Evolutionary conservation across 257 asterid genomes (phyloP), one percentile per base, ranked within the genome.

Genomic region (Haberlea rhodopensis): DNA sequence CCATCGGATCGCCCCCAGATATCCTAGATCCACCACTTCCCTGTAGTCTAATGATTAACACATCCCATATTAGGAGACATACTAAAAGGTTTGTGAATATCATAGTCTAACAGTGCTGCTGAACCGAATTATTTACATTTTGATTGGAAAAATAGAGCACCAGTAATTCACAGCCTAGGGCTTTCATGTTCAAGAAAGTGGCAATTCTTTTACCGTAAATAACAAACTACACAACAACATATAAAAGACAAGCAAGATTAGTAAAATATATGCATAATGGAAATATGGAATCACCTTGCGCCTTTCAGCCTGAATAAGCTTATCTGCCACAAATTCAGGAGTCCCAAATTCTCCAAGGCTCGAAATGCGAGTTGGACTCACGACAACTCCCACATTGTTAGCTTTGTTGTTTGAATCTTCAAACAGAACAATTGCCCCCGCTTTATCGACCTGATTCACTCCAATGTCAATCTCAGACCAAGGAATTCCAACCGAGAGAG

Each of bases 281-380:
- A 25, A 9, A 43, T 61, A 62, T 37, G 1, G 45, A 60, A 77
- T 13, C 28, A 89, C 96, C 95, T 91, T 91, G 25, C 94, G 91
- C 63, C 68, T 80, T 70, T 92, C 99, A 8, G 97, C 99, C 74
- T 76, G 87, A 69, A 92, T 89, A 61, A 92, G 84, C 83, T 87
- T 92, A 53, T 89, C 96, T 8, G 83, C 97, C 19, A 92, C 97
- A 68, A 87, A 92, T 63, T 84, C 82, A 53, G 97, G 99, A 76
- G 63, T 84, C 46, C 99, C 97, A 52, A 89, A 92, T 73, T 92
- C 91, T 22, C 63, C 77, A 13, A 87, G 87, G 67, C 73, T 79
- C 25, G 85, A 80, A 70, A 91, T 87, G 61, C 84, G 76, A 57
- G 87, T 89, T 18, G 98, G 98, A 73, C 58, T 79, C 69, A 91